Evolutionary conservation across 306 rosid species (phyloP).

Genomic region (Hippophae gyantsensis): DNA sequence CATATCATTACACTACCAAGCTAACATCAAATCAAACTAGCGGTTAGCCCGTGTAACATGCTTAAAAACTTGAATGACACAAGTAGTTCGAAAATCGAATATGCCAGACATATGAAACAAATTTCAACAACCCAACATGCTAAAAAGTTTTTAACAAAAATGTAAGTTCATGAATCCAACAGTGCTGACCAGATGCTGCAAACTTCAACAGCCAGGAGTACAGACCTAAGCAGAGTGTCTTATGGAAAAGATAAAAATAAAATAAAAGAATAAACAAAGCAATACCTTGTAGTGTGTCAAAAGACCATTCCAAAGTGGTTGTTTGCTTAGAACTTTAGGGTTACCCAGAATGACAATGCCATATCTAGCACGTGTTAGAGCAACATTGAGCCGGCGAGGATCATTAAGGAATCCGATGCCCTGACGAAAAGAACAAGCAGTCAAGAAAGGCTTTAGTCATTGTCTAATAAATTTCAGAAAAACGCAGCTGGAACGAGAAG

Average conservation of each 20-base stretch:
- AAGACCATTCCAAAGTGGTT: constrained; percentile 92
- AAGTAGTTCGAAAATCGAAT: no score
- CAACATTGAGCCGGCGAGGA: constrained; percentile 98
- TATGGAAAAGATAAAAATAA: neutral
- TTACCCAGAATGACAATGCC: constrained; percentile 98
- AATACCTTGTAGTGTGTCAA: constrained; percentile 96
- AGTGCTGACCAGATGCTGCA: no score
- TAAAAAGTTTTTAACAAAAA: no score
- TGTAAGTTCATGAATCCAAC: no score
- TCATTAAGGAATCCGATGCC: constrained; percentile 97
- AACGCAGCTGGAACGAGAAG: neutral
- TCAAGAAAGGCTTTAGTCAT: constrained; percentile 7
- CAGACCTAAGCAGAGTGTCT: no score
- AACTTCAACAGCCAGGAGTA: no score
- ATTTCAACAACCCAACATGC: no score
- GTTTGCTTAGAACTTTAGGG: constrained; percentile 96
- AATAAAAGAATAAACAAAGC: neutral
- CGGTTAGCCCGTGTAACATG: no score
- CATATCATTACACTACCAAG: neutral
- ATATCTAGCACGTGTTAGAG: constrained; percentile 93
- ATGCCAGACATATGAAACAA: no score
- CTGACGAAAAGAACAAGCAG: constrained; percentile 30
- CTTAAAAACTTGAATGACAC: no score
- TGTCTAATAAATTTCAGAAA: neutral
- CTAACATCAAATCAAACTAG: no score